phyloP scores from a whole-genome alignment of 306 rosid species.

The Casuarina equisetifolia region DNA sequence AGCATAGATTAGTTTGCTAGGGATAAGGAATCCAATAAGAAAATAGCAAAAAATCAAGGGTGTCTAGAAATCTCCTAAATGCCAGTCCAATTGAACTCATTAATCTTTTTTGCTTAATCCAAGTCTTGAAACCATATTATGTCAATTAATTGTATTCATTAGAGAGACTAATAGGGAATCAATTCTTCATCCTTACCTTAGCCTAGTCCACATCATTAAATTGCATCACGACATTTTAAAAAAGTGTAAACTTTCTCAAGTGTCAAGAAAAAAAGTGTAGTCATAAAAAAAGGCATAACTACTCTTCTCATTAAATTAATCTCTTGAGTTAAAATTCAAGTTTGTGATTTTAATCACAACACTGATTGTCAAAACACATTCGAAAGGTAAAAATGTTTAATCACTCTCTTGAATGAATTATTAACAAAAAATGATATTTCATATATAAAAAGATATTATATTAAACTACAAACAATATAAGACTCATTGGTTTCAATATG shows the following conservation, averaged over 20 bases:
- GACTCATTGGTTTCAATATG: too few species aligned
- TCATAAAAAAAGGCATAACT: too few species aligned
- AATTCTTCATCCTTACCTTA: not conserved
- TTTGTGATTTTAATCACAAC: too few species aligned
- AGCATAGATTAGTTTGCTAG: not conserved
- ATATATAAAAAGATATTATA: too few species aligned
- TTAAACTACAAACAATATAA: too few species aligned
- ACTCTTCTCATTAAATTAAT: too few species aligned
- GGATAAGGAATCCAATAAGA: not conserved
- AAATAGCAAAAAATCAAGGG: not conserved
- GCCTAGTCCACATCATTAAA: not conserved
- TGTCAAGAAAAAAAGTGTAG: too few species aligned
- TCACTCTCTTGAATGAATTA: too few species aligned
- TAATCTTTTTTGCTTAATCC: not conserved
- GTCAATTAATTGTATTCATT: not conserved
- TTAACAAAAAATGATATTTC: too few species aligned
- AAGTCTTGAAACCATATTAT: not conserved
- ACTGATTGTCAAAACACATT: too few species aligned
- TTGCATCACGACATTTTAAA: not conserved
- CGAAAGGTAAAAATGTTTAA: too few species aligned
- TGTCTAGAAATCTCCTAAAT: not conserved
- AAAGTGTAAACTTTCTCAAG: not conserved
- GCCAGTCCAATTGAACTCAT: not conserved
- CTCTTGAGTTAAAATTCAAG: too few species aligned
- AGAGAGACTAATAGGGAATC: not conserved